Evolutionary conservation across 2,329 filamentous ascomycete species (phyloP).

Genomic region (Coniella vitis): DNA sequence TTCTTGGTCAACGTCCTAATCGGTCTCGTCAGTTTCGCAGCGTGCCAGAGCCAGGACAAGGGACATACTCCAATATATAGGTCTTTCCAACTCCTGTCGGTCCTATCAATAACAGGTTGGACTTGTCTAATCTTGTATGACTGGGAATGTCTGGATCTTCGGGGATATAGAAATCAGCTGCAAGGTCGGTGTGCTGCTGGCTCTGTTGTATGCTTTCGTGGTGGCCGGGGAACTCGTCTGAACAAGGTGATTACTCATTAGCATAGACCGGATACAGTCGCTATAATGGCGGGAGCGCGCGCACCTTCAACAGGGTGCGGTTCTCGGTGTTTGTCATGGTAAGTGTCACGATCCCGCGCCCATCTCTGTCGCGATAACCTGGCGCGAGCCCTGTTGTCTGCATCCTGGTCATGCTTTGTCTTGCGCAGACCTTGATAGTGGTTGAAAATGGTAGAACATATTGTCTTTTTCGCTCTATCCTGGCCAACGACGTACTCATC

Average conservation of each 20-base stretch:
- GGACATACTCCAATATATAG: constrained; percentile 67
- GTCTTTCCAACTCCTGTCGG: constrained; percentile 96
- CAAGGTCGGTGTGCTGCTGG: constrained; percentile 23
- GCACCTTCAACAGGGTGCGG: constrained; percentile 74
- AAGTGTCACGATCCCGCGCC: constrained; percentile 54
- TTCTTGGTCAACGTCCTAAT: constrained; percentile 79
- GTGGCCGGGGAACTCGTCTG: constrained; percentile 52
- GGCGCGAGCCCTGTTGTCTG: constrained; percentile 49
- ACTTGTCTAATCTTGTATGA: constrained; percentile 81
- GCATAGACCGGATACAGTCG: too few relatives aligned
- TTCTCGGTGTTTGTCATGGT: constrained; percentile 47
- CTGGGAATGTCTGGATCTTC: constrained; percentile 39
- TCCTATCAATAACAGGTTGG: constrained; percentile 83
- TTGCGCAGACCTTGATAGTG: constrained; percentile 87
- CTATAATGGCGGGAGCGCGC: too few relatives aligned
- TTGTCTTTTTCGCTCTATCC: constrained; percentile 86
- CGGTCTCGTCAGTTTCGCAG: neutral
- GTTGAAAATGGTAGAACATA: constrained; percentile 91
- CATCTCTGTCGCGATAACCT: constrained; percentile 65
- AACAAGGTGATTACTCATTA: constrained; percentile 26
- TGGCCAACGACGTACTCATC: constrained; percentile 97
- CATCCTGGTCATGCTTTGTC: constrained; percentile 69
- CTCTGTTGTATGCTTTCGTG: constrained; percentile 38
- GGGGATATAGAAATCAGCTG: constrained; percentile 37
- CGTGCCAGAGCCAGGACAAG: neutral